Evolutionary conservation across 345 rosid species (phyloP), one percentile per base, ranked within the genome.

Genomic region (Pugionium dolabratum): DNA sequence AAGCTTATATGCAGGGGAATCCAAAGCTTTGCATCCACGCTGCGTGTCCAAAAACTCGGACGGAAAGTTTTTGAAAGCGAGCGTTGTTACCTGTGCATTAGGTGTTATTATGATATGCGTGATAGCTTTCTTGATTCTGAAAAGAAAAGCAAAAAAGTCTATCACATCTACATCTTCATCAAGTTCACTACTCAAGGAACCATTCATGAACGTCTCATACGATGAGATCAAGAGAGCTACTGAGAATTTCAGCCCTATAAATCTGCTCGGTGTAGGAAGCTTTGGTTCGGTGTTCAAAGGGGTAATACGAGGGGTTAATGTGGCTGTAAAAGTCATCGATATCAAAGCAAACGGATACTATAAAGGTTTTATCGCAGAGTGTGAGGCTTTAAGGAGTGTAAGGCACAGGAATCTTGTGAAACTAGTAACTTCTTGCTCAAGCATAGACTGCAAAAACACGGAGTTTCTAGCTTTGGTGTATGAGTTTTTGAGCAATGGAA

Each of bases 401-500:
- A 82, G 86, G 67, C 86, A 84, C 44, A 67, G 77, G 9, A 85
- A 85, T 74, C 81, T 82, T 32, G 76, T 82, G 40, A 85, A 79
- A 66, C 70, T 82, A 62, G 62, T 85, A 39, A 79, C 85, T 34
- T 80, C 82, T 10, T 82, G 89, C 75, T 78, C 84, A 4, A 82
- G 79, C 55, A 30, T 74, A 43, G 87, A 83, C 68, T 64, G 29
- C 28, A 78, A 52, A 26, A 76, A 79, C 53, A 57, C 9, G 2
- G 80, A 85, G 53, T 82, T 85, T 73, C 68, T 82, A 7, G 87
- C 84, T n/a, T 69, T 85, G 45, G 82, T 85, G 45, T 82, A 79
- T 7, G 87, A 83, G 66, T 79, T 71, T 31, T 68, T 82, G 2
- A 32, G 51, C 28, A 82, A 80, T 4, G 85, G 86, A 9, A 82